phyloP scores from a whole-genome alignment of 83 land plant genomes.

The Isoetes engelmannii region DNA sequence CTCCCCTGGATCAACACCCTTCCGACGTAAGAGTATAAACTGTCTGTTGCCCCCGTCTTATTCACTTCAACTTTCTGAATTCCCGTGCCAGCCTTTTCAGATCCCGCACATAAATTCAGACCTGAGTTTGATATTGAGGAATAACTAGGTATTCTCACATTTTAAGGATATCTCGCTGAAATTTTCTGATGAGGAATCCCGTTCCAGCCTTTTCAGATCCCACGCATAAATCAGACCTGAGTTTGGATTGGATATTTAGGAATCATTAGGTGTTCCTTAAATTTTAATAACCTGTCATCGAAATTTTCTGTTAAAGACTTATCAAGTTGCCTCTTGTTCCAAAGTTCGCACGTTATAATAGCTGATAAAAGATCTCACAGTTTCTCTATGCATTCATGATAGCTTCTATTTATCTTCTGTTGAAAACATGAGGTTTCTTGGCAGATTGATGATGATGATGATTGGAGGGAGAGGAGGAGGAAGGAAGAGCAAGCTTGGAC shows the following conservation, averaged over 20 bases:
- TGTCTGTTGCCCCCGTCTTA: background rate
- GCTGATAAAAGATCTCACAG: background rate
- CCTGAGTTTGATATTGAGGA: background rate
- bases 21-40: too few relatives aligned
- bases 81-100: background rate
- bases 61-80: background rate
- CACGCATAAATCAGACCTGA: too few relatives aligned
- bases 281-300: background rate
- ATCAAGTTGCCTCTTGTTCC: background rate
- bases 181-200: too few relatives aligned
- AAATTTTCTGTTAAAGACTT: background rate
- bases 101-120: background rate
- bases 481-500: slow-evolving; percentile 62
- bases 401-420: too few relatives aligned
- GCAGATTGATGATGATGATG: slow-evolving; percentile 27
- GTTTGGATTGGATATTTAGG: too few relatives aligned
- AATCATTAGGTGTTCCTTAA: background rate
- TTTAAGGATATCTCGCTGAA: too few relatives aligned
- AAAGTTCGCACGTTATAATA: too few relatives aligned
- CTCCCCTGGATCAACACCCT: background rate
- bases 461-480: slow-evolving; percentile 42
- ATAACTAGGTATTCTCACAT: background rate
- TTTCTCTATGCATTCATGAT: background rate
- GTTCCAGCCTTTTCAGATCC: too few relatives aligned
- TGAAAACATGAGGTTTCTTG: background rate